Conservation (phyloP, 768 basidiomycete species). For the Suillus brevipes region DNA sequence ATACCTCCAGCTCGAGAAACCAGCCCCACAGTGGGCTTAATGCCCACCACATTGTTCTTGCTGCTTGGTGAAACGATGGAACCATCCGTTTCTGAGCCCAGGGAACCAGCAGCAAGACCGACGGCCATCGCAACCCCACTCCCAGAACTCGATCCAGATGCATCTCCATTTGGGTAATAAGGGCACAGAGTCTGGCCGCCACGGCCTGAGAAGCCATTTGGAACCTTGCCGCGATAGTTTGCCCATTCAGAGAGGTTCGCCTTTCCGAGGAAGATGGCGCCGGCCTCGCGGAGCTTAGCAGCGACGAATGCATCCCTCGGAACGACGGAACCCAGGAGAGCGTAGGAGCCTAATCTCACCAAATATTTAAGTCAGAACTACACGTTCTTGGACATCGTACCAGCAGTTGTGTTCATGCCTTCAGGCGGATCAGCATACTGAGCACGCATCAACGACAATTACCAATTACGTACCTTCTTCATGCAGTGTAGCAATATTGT, state of each 20-base stretch:
- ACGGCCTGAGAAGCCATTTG: conserved; percentile 46
- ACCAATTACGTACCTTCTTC: conserved; percentile 24
- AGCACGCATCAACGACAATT: background rate
- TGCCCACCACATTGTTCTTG: conserved; percentile 44
- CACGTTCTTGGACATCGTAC: conserved; percentile 12
- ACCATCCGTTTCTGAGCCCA: conserved; percentile 53
- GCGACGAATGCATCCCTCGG: conserved; percentile 34
- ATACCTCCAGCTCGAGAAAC: conserved; percentile 60
- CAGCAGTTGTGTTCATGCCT: conserved; percentile 43
- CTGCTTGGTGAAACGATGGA: conserved; percentile 46
- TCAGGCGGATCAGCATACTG: background rate
- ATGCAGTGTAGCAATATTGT: conserved; percentile 37
- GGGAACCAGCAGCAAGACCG: conserved; percentile 42
- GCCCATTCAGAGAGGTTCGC: conserved; percentile 48
- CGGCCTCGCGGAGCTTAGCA: conserved; percentile 31
- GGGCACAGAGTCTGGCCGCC: conserved; percentile 46
- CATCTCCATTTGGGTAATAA: conserved; percentile 42
- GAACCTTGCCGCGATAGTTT: conserved; percentile 38
- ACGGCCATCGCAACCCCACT: conserved; percentile 43
- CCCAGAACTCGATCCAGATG: conserved; percentile 45
- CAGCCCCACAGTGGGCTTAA: conserved; percentile 58
- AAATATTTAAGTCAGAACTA: background rate
- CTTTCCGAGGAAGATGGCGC: conserved; percentile 43
- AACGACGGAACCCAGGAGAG: conserved; percentile 37
- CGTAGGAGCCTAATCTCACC: conserved; percentile 30